These are phyloP conservation scores for Neurospora africana DNA, from an alignment of 495 filamentous ascomycete species.

Conservation along the genomic window DNA sequence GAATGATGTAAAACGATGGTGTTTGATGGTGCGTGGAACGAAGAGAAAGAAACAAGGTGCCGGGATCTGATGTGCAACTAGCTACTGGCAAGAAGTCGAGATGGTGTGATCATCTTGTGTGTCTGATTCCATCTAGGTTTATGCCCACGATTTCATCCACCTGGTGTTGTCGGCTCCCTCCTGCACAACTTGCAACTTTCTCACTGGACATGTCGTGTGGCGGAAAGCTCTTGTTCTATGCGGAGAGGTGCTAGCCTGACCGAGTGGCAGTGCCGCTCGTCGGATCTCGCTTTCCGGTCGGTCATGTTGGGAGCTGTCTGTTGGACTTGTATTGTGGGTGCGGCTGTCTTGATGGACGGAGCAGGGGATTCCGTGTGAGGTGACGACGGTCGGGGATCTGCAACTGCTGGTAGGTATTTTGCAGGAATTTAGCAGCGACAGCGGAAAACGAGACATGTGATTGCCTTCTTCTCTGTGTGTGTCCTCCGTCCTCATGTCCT, in stretches of 20 bases:
- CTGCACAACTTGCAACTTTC: not conserved
- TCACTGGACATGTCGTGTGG: not conserved
- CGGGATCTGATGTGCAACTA: no score
- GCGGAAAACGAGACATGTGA: no score
- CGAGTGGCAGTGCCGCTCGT: not conserved
- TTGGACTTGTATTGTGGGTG: not conserved
- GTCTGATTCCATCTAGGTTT: no score
- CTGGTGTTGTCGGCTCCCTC: no score
- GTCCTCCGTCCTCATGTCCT: not conserved
- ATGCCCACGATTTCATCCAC: no score
- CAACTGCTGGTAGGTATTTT: not conserved
- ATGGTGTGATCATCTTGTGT: no score
- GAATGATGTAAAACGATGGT: no score
- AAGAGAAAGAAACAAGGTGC: no score
- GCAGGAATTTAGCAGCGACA: not conserved
- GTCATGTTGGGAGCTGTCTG: no score
- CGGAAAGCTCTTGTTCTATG: not conserved
- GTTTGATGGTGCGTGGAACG: no score
- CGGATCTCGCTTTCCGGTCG: not conserved
- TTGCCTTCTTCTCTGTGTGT: not conserved
- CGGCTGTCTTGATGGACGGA: not conserved
- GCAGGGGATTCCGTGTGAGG: not conserved
- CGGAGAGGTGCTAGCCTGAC: not conserved
- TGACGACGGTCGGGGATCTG: not conserved
- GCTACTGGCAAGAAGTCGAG: no score